A percentile compares a stretch with the other conserved stretches of the same genome.
These are phyloP conservation scores for Aspergillus olivimuriae DNA, from an alignment of 495 filamentous ascomycete genomes.

Conservation along the genomic window DNA sequence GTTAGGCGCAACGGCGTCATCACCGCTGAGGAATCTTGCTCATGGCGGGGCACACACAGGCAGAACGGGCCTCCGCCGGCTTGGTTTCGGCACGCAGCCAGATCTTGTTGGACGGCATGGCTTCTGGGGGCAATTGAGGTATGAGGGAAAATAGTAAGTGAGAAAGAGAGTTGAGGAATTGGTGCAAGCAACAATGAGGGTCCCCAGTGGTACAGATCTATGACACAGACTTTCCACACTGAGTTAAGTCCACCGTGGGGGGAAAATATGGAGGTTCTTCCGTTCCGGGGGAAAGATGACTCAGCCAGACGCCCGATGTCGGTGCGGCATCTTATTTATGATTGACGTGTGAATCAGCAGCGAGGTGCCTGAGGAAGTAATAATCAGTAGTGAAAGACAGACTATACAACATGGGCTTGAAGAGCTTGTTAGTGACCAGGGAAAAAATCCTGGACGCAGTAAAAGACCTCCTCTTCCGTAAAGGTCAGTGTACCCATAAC, in stretches of 20 bases:
- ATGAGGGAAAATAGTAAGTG: neutral
- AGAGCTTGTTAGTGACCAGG: too few relatives aligned
- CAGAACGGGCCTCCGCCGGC: constrained; percentile 43
- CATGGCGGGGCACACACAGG: constrained; percentile 25
- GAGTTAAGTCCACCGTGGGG: constrained; percentile 26
- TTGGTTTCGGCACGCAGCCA: constrained; percentile 46
- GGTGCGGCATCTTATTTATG: constrained; percentile 10
- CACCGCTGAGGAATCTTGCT: too few relatives aligned
- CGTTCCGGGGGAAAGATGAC: constrained; percentile 28
- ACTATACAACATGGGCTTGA: too few relatives aligned
- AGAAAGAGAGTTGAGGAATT: neutral
- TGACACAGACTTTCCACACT: constrained; percentile 29
- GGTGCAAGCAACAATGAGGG: constrained; percentile 2
- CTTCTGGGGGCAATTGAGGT: constrained; percentile 12
- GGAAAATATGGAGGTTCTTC: constrained; percentile 20
- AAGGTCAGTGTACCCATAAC: too few relatives aligned
- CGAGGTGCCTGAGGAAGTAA: too few relatives aligned
- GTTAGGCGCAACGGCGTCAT: too few relatives aligned
- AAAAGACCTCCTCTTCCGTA: too few relatives aligned
- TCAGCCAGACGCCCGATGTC: constrained; percentile 24
- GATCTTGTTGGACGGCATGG: constrained; percentile 41
- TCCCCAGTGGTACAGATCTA: constrained; percentile 11
- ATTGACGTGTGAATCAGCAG: neutral
- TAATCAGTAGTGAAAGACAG: too few relatives aligned
- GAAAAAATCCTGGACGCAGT: neutral